phyloP scores from a whole-genome alignment of 1,139 yeast genomes.

The Debaryomyces robertsiae region DNA sequence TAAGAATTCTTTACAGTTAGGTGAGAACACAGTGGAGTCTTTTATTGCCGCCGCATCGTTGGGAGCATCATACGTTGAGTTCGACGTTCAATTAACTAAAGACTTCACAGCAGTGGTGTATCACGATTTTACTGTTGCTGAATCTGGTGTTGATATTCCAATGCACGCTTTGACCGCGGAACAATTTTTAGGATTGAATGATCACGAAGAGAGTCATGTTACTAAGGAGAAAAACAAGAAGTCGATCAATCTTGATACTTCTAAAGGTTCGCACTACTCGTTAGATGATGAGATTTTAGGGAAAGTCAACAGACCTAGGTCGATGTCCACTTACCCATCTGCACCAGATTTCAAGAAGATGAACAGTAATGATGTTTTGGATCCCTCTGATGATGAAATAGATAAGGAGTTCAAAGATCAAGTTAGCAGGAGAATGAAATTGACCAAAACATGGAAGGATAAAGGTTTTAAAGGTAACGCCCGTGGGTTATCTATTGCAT shows the following conservation, averaged over 20 bases:
- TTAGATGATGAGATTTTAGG: constrained; percentile 43
- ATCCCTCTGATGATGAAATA: constrained; percentile 34
- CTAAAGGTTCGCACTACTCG: constrained; percentile 23
- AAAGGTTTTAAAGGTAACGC: constrained; percentile 91
- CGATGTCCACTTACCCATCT: constrained; percentile 43
- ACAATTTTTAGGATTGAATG: constrained; percentile 75
- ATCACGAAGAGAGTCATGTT: constrained; percentile 18
- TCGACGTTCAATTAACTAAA: constrained; percentile 95
- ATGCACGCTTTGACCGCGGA: constrained; percentile 92
- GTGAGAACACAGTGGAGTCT: constrained; percentile 94
- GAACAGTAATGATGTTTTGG: constrained; percentile 15
- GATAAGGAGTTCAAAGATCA: constrained; percentile 42
- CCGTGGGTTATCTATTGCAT: constrained; percentile 87
- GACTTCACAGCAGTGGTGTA: constrained; percentile 91
- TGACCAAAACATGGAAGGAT: constrained; percentile 83
- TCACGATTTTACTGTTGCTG: constrained; percentile 94
- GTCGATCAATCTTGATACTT: constrained; percentile 12
- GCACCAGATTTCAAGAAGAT: constrained; percentile 22
- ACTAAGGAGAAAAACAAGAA: constrained; percentile 16
- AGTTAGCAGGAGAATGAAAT: constrained; percentile 70
- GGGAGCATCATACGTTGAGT: constrained; percentile 92
- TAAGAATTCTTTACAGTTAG: constrained; percentile 81
- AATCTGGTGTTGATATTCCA: constrained; percentile 94
- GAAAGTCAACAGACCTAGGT: constrained; percentile 40
- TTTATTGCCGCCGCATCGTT: constrained; percentile 95